Base-by-base conservation (phyloP, 176 grass and related monocot species). In the Phragmites australis region DNA sequence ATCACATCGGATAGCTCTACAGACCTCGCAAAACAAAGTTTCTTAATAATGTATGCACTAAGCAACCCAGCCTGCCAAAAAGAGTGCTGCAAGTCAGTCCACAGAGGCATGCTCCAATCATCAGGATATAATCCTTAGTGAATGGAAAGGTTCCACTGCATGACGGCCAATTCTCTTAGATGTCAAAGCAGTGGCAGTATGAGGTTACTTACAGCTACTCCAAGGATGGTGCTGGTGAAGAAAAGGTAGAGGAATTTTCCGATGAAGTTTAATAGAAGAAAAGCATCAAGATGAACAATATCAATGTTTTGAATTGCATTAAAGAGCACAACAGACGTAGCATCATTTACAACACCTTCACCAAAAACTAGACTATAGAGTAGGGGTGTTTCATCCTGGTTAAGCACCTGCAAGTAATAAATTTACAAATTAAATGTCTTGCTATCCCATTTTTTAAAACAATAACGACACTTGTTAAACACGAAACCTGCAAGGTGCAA, bases 301-400 rank as follows among this genome's bases (percentile, higher is more conserved):
- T 94, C 95, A 49, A 98, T 84, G 77, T 92, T 85, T 83, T 94
- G 77, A 84, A 98, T 90, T 46, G 95, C 95, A 49, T 97, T 97
- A 81, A 97, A 97, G 68, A 97, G 90, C 58, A 97, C 95, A 61
- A 97, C 88, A 69, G 95, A 97, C 76, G 95, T 93, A 18, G 95
- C 95, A 74, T 97, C 95, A 81, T 97, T 97, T 34, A 97, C 95
- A 79, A 97, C 92, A 80, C 95, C 95, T 91, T 97, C 95, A n/a
- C 95, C 95, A 56, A 97, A 97, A 76, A 97, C 95, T 72, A 97
- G 64, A 79, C 91, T 97, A 70, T 97, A 97, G 5, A 97, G 90
- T 64, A 97, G 71, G 34, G 95, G 95, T 62, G 95, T 92, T 79
- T 97, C 92, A 67, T 97, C 92, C 72, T 97, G 95, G 83, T 90